Evolutionary conservation across 495 filamentous ascomycete genomes (phyloP), one percentile per base, ranked within the genome.

Genomic region (Pyrenopolyporus hunteri): DNA sequence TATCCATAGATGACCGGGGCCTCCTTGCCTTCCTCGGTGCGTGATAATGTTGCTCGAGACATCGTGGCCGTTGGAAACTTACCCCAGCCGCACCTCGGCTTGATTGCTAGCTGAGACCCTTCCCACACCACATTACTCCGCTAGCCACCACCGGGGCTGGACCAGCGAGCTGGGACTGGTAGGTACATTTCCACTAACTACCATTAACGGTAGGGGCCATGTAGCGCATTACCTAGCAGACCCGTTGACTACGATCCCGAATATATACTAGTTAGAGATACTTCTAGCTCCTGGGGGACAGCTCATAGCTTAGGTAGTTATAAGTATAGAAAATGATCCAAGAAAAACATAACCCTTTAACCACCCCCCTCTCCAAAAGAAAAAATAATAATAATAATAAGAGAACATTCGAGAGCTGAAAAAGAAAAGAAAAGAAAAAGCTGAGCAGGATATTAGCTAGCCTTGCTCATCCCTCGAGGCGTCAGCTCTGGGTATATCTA

Each of bases 401-500:
- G 35, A 11, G 9, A 31, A 10, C n/a, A n/a, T n/a, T n/a, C n/a
- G n/a, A n/a, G n/a, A 22, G 13, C 13, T 20, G 19, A 31, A n/a
- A 32, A 32, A 26, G 5, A 23, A n/a, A 13, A 13, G 4, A 29
- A 17, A 35, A 49, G 28, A 44, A 33, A 17, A 39, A 57, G 11
- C 48, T 22, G 45, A 47, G 31, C 9, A 51, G 8, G 37, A 65
- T 65, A 51, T 9, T 29, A 59, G 29, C 39, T 40, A 49, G 55
- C 62, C 39, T 37, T 52, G 29, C 52, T 52, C 57, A 46, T 26
- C 36, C 37, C 5, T 42, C 32, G 37, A n/a, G 45, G 56, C 26
- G 4, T 47, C 37, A 35, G 46, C 57, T 66, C 35, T 66, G 63
- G 63, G 63, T 66, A 57, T 66, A 61, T 61, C 43, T 66, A 60